These are phyloP conservation scores for Trichophyton schoenleinii DNA, from an alignment of 2,329 filamentous ascomycete genomes.

Conservation along the genomic window DNA sequence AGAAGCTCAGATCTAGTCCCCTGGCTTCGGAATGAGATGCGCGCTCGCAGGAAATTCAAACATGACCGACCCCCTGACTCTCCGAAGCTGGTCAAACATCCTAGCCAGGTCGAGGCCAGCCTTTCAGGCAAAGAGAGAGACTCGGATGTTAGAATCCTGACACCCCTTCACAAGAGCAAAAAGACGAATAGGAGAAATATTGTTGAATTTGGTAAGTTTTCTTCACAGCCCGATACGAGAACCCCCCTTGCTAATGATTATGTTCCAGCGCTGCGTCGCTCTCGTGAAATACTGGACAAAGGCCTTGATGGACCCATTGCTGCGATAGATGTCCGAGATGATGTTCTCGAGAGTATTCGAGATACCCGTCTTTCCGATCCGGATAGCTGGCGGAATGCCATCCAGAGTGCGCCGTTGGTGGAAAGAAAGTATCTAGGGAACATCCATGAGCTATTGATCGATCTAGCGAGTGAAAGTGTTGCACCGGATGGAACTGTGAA, in stretches of 20 bases:
- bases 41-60: conserved; percentile 59
- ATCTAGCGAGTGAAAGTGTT: conserved; percentile 43
- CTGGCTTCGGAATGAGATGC: conserved; percentile 71
- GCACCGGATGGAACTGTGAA: conserved; percentile 37
- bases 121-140: conserved; percentile 35
- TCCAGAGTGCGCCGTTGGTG: conserved; percentile 61
- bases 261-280: conserved; percentile 38
- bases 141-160: conserved; percentile 72
- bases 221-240: conserved; percentile 20
- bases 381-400: conserved; percentile 71
- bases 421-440: conserved; percentile 76
- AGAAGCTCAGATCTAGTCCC: conserved; percentile 57
- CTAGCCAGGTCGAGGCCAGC: conserved; percentile 30
- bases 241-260: not conserved
- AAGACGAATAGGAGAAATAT: conserved; percentile 83
- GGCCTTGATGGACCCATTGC: conserved; percentile 69
- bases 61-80: conserved; percentile 27
- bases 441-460: conserved; percentile 60
- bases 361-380: conserved; percentile 63
- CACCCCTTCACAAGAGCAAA: conserved; percentile 71
- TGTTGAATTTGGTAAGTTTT: conserved; percentile 60
- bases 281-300: conserved; percentile 52
- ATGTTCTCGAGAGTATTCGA: conserved; percentile 63
- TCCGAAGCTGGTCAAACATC: conserved; percentile 29
- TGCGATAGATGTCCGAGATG: conserved; percentile 78